Conservation (phyloP, 495 filamentous ascomycete genomes). For the Hypoxylon trugodes region DNA sequence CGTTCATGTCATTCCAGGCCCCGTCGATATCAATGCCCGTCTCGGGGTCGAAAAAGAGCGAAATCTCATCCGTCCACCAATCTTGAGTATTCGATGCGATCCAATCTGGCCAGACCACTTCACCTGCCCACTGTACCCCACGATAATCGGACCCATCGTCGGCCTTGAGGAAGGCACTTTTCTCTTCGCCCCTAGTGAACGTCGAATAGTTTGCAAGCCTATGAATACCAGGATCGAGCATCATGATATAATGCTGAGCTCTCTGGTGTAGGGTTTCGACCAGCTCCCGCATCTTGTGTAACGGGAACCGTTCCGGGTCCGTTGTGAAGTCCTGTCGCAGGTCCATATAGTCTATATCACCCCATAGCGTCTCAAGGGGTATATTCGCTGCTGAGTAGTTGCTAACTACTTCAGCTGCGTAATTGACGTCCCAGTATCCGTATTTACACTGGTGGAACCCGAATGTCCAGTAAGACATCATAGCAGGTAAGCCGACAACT, state of each 20-base stretch:
- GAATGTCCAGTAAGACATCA: conserved; percentile 89
- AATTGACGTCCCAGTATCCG: conserved; percentile 76
- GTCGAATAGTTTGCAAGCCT: conserved; percentile 66
- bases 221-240: conserved; percentile 85
- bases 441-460: conserved; percentile 87
- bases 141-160: conserved; percentile 71
- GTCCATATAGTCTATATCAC: conserved; percentile 78
- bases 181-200: conserved; percentile 67
- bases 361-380: conserved; percentile 83
- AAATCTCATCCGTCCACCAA: conserved; percentile 80
- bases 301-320: conserved; percentile 76
- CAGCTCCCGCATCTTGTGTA: conserved; percentile 70
- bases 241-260: conserved; percentile 81
- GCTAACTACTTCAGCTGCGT: conserved; percentile 72
- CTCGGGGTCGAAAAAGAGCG: conserved; percentile 68
- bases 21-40: conserved; percentile 82
- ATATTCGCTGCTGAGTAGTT: conserved; percentile 76
- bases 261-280: conserved; percentile 73
- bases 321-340: conserved; percentile 70
- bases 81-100: conserved; percentile 69
- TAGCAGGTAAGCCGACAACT: conserved; percentile 71
- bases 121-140: conserved; percentile 87
- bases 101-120: conserved; percentile 84
- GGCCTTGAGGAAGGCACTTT: conserved; percentile 69
- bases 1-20: conserved; percentile 89